phyloP scores from a whole-genome alignment of 352 stramenopile genomes.

The Globisporangium radiosum region DNA sequence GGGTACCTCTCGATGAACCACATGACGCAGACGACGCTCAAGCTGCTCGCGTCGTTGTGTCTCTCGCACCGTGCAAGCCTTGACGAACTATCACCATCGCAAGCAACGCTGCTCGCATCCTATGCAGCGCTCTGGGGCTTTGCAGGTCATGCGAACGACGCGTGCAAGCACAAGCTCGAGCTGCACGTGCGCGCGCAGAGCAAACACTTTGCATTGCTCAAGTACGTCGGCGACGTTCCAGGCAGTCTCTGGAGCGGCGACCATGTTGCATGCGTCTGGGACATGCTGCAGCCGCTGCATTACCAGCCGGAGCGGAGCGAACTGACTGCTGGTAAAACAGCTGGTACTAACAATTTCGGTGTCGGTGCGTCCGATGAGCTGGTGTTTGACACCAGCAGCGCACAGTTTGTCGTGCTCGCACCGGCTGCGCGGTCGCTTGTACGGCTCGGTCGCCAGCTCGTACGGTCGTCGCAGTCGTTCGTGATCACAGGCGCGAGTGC shows the following conservation, averaged over 20 bases:
- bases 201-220: constrained; percentile 30
- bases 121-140: constrained; percentile 55
- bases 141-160: constrained; percentile 30
- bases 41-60: constrained; percentile 25
- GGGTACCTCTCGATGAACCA: constrained; percentile 38
- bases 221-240: constrained; percentile 22
- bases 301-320: background rate
- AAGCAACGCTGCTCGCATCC: constrained; percentile 25
- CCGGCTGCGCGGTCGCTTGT: constrained; percentile 18
- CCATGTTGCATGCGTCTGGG: constrained; percentile 33
- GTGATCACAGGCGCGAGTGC: constrained; percentile 35
- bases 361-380: constrained; percentile 8
- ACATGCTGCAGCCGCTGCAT: constrained; percentile 9
- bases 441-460: constrained; percentile 27
- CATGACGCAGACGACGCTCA: constrained; percentile 28
- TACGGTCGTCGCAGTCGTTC: constrained; percentile 38
- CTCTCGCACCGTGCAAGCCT: constrained; percentile 31
- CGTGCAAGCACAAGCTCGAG: constrained; percentile 39
- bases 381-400: constrained; percentile 19
- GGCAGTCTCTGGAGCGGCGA: constrained; percentile 30
- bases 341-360: background rate
- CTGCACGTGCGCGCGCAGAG: constrained; percentile 29
- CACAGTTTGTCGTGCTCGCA: constrained; percentile 32
- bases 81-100: constrained; percentile 19
- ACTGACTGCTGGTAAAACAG: background rate